Base-by-base conservation (phyloP, 768 basidiomycete genomes). In the Russula lepida region DNA sequence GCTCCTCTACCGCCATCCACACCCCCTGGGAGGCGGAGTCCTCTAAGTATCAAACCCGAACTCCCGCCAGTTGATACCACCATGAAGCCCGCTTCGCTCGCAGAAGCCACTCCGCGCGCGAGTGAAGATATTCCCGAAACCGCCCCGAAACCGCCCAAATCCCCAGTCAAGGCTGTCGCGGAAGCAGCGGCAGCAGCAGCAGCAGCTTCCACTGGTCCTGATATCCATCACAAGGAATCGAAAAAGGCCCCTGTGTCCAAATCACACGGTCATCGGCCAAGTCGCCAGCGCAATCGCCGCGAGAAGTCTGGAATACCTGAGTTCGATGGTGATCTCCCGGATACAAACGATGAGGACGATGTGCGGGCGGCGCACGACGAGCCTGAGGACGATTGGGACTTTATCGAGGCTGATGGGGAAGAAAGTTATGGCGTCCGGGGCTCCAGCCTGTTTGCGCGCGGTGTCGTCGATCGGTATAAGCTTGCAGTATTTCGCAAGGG, bases 321-420 rank as follows among this genome's bases (percentile, higher is more conserved):
- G 1, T 74, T 94, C 71, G 89, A 93, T 71, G 81, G 84, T 49
- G 83, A 84, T 69, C 73, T 89, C 30, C 79, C 81, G 15, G 84
- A 84, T 69, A 78, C 72, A 41, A 74, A 73, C 60, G 77, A 77
- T 30, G 78, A 76, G 60, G 77, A 78, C 19, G 76, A 68, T 1
- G 74, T 74, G 32, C 70, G 69, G 58, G 76, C 74, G 21, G 78
- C 78, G 54, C 69, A 69, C 33, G 84, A 83, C 8, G 83, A 84
- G 21, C 84, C 86, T 56, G 91, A 92, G 54, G 88, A 92, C 44
- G 92, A 93, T 59, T 95, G 93, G 92, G 92, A 94, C 79, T 82
- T 94, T 64, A 80, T 95, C 62, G 89, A 92, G 68, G 82, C 81
- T 41, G 88, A 76, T 6, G 86, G 87, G 64, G 90, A 91, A 69